Conservation (phyloP, 208 protist species). For the Leptomonas seymouri region DNA sequence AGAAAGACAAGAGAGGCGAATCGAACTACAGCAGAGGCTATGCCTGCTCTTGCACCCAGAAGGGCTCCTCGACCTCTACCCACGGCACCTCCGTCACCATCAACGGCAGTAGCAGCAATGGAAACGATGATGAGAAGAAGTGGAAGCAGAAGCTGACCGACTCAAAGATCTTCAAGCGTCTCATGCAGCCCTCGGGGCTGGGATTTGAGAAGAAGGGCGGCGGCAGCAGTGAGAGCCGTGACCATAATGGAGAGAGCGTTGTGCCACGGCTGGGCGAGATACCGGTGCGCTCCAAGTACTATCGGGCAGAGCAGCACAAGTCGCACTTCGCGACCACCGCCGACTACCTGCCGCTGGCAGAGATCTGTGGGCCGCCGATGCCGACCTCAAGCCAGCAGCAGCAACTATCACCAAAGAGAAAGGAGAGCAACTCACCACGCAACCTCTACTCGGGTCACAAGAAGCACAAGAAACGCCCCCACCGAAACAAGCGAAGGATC, state of each 20-base stretch:
- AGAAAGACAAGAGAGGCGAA: conserved; percentile 4
- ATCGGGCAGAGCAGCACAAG: conserved; percentile 20
- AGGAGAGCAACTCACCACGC: not conserved
- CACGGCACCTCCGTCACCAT: not conserved
- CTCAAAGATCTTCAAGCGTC: conserved; percentile 33
- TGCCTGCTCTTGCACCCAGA: not conserved
- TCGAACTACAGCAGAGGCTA: not conserved
- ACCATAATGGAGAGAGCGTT: not conserved
- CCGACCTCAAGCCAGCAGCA: not conserved
- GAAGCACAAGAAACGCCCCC: conserved; percentile 1
- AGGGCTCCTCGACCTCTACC: not conserved
- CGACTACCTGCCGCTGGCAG: conserved; percentile 25
- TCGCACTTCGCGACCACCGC: conserved; percentile 18
- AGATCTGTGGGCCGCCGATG: conserved; percentile 22
- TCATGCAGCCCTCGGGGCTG: conserved; percentile 18
- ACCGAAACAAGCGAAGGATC: not conserved
- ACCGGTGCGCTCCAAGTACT: conserved; percentile 34
- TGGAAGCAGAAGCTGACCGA: conserved; percentile 30
- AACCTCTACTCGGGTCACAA: not conserved
- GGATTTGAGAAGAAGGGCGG: not conserved
- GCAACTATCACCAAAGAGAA: not conserved
- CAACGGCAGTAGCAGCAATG: no score
- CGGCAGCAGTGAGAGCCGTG: not conserved
- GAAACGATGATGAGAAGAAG: conserved; percentile 20
- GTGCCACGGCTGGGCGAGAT: conserved; percentile 29